Base-by-base conservation (phyloP, 1,139 yeast species). In the Geotrichum citri-aurantii region DNA sequence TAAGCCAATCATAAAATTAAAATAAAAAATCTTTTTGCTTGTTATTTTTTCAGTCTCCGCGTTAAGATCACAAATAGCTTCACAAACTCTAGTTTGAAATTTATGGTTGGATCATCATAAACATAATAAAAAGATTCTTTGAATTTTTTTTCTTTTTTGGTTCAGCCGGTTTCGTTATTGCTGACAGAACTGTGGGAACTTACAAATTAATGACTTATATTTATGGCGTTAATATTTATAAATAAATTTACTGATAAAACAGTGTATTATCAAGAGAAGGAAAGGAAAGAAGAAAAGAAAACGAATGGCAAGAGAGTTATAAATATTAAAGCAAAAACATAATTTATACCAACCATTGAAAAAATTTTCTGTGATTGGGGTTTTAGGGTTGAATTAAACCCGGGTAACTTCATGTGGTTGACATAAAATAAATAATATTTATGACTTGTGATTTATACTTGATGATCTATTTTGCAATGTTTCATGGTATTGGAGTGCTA, bases 31-130 rank as follows among this genome's bases (percentile, higher is more conserved):
- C 14, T 19, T 27, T 26, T 19, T 26, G 29, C 29, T 31, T 19
- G 21, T 21, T 8, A 14, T 44, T 17, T 56, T 56, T 48, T 56
- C 59, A 56, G 59, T 24, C 26, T 52, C 49, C 52, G 46, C 19
- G n/a, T 27, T 56, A 48, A 56, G 56, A 56, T 56, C 59, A 56
- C 51, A 47, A 56, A 50, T 55, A 12, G 56, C 46, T 56, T 56
- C 59, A 56, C 50, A 56, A 56, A 67, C 70, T 67, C 70, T 67
- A 67, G 70, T 67, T 67, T 68, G 70, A 66, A 52, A 64, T 59
- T 64, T 62, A 61, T 57, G 55, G 57, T 57, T 54, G 57, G 56
- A 57, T 57, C 57, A 57, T 57, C 57, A 57, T 57, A 11, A 56
- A 56, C 56, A n/a, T n/a, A n/a, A n/a, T n/a, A 29, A 12, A 26